phyloP scores from a whole-genome alignment of 176 grass and related monocot species.

The Phragmites australis region DNA sequence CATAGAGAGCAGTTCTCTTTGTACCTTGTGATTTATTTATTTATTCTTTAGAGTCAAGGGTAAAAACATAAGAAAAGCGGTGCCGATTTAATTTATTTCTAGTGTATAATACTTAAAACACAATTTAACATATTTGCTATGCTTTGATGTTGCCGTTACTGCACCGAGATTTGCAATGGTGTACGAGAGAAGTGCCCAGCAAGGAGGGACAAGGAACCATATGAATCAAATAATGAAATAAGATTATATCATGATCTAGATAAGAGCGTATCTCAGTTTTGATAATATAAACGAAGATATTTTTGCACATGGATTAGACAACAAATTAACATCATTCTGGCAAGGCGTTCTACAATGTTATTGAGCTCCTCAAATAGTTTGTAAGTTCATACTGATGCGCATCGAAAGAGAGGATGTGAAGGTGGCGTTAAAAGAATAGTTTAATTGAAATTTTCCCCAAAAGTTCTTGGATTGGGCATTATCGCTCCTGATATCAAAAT shows the following conservation, averaged over 20 bases:
- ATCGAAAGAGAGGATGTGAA: conserved; percentile 6
- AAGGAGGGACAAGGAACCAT: conserved; percentile 3
- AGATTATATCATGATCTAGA: conserved; percentile 3
- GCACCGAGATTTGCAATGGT: no score
- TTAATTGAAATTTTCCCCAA: background rate
- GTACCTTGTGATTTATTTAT: background rate
- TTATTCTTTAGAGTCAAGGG: background rate
- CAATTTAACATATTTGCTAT: no score
- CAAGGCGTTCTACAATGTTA: background rate
- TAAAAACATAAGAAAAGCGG: conserved; percentile 19
- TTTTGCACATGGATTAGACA: conserved; percentile 32
- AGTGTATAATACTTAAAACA: no score
- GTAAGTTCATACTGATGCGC: background rate
- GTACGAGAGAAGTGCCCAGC: background rate
- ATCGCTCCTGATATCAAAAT: background rate
- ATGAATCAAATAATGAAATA: conserved; percentile 9
- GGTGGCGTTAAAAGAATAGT: background rate
- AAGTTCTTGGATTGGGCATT: background rate
- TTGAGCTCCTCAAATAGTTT: background rate
- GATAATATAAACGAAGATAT: conserved; percentile 16
- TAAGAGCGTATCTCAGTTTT: conserved; percentile 6
- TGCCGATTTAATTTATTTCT: no score
- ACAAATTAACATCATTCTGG: conserved; percentile 24
- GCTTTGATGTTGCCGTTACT: no score
- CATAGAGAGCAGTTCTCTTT: conserved; percentile 16